Conservation (phyloP, 2,329 filamentous ascomycete genomes). For the Epicoccum nigrum region DNA sequence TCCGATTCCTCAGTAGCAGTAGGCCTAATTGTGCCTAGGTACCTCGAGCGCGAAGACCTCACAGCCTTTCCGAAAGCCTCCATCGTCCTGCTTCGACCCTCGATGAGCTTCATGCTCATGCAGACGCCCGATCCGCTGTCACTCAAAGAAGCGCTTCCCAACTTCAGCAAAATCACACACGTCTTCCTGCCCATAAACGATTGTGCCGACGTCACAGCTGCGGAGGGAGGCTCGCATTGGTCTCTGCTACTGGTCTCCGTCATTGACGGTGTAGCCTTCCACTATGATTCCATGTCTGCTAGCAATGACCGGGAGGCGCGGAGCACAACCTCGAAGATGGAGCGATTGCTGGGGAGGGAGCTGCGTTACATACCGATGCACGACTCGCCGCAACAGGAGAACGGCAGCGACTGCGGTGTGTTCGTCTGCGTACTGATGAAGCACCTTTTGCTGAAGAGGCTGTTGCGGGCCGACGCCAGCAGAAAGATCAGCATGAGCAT, state of each 20-base stretch:
- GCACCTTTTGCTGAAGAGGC: constrained; percentile 82
- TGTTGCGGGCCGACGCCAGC: constrained; percentile 77
- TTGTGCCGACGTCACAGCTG: constrained; percentile 74
- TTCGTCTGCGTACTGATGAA: constrained; percentile 97
- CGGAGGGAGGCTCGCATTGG: constrained; percentile 96
- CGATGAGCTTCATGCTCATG: constrained; percentile 91
- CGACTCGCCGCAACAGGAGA: constrained; percentile 89
- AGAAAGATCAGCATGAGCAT: constrained; percentile 96
- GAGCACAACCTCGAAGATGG: constrained; percentile 71
- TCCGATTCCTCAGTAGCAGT: too few species aligned
- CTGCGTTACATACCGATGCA: constrained; percentile 80
- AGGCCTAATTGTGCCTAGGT: constrained; percentile 54
- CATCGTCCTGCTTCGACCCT: constrained; percentile 88
- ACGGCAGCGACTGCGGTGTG: constrained; percentile 91
- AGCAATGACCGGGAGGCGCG: constrained; percentile 78
- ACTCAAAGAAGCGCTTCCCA: constrained; percentile 72
- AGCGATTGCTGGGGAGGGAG: constrained; percentile 67
- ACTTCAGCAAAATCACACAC: constrained; percentile 82
- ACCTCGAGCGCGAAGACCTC: constrained; percentile 88
- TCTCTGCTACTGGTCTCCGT: constrained; percentile 87
- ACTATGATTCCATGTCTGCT: constrained; percentile 87
- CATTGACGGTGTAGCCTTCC: constrained; percentile 89
- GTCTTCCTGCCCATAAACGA: constrained; percentile 97
- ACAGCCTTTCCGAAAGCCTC: constrained; percentile 78
- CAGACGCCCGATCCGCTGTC: constrained; percentile 66